Base-by-base conservation (phyloP, 441 rosid genomes). In the Hura crepitans region DNA sequence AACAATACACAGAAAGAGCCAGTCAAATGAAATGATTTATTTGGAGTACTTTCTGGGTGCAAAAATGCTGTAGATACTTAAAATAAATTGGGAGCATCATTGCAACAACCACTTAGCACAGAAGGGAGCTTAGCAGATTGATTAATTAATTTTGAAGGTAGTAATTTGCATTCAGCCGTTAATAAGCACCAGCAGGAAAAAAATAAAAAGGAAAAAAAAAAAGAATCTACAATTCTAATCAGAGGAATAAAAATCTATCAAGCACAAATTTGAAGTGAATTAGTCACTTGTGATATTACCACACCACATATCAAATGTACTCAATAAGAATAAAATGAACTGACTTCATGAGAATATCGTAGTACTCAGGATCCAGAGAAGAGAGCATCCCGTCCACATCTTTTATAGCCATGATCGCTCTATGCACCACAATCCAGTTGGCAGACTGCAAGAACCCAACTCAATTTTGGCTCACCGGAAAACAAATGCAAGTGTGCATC, bases 311-410 rank as follows among this genome's bases (percentile, higher is more conserved):
- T 18, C 55, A 14, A 35, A 63, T 10, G 11, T n/a, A n/a, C 6
- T 7, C 3, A 23, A 28, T 33, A 30, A 35, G 17, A 50, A 31
- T 15, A 42, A 18, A 42, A 30, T 22, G 37, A 6, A 77, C 85
- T 83, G 81, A 90, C 99, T 91, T 94, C 98, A 90, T 93, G 57
- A 94, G 97, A 71, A 85, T 85, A 78, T 91, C 98, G 69, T 94
- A 91, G 85, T 90, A 94, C 86, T 90, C 93, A 0, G 86, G 86
- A 77, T 88, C 93, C 82, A 94, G 74, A 65, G 89, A 79, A 70
- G 86, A 83, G 39, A 91, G 78, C 89, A 94, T 85, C 46, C 88
- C 93, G 0, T 90, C 97, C n/a, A 90, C 81, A 82, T 94, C 97
- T 74, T 84, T 91, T 27, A 94, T 88, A 35, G 96, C 94, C 97